Percentiles rank a stretch among this genome's conserved stretches.
Evolutionary conservation across 371 early-diverging fungal species (phyloP).

Genomic region (Mucor racemosus): DNA sequence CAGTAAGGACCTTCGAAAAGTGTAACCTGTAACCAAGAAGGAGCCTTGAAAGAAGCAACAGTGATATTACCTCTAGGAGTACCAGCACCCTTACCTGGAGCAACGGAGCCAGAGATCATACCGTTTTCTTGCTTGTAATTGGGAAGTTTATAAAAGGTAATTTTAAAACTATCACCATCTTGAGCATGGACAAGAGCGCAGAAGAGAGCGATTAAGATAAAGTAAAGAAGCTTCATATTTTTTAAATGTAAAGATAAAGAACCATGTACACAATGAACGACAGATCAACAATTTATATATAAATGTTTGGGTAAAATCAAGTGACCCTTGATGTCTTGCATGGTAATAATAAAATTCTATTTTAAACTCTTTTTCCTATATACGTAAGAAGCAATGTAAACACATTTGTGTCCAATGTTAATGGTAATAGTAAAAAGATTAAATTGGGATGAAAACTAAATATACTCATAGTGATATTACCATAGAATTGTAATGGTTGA

Average conservation of each 20-base stretch:
- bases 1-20: constrained; percentile 1
- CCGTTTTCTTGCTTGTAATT: constrained; percentile 9
- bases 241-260: neutral
- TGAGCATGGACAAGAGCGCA: neutral
- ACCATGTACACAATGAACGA: too few species aligned
- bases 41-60: constrained; percentile 12
- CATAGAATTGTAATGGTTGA: too few species aligned
- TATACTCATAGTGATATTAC: too few species aligned
- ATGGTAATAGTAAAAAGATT: too few species aligned
- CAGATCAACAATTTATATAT: too few species aligned
- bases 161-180: constrained; percentile 11
- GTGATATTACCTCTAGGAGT: constrained; percentile 10
- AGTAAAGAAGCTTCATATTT: constrained; percentile 17
- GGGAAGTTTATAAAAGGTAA: neutral
- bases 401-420: too few species aligned
- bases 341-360: too few species aligned
- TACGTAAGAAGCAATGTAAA: too few species aligned
- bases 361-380: too few species aligned
- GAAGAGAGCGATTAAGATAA: constrained; percentile 2
- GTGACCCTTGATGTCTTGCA: too few species aligned
- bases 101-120: neutral
- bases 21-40: constrained; percentile 11
- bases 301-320: too few species aligned
- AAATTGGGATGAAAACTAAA: too few species aligned
- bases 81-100: constrained; percentile 12